phyloP scores from a whole-genome alignment of 2,329 filamentous ascomycete genomes.

The Grosmannia clavigera region DNA sequence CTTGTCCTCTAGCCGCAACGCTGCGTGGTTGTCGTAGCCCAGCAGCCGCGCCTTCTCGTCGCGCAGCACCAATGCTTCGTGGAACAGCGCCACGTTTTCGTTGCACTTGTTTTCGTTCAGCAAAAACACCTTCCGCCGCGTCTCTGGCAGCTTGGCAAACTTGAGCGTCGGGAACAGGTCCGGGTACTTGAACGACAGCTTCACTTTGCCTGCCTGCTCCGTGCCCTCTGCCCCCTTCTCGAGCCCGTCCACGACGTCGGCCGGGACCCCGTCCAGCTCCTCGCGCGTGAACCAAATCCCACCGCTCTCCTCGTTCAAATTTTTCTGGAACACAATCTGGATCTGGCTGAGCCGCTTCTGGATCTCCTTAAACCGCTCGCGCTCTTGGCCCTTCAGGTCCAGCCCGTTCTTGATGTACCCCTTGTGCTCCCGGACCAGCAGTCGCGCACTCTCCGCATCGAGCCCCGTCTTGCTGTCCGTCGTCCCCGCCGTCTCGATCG shows the following conservation, averaged over 20 bases:
- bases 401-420: slow-evolving; percentile 67
- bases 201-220: slow-evolving; percentile 59
- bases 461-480: slow-evolving; percentile 23
- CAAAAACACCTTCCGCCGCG: slow-evolving; percentile 56
- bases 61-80: slow-evolving; percentile 59
- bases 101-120: slow-evolving; percentile 75
- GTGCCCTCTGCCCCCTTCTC: slow-evolving; percentile 52
- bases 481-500: slow-evolving; percentile 17
- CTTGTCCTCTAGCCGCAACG: slow-evolving; percentile 67
- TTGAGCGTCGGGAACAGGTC: slow-evolving; percentile 69
- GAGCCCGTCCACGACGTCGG: slow-evolving; percentile 52
- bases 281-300: slow-evolving; percentile 65
- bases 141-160: slow-evolving; percentile 59
- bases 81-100: slow-evolving; percentile 60
- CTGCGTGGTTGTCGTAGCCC: slow-evolving; percentile 65
- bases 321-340: slow-evolving; percentile 65
- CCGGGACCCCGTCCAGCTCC: slow-evolving; percentile 63
- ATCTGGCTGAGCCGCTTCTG: slow-evolving; percentile 68
- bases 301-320: slow-evolving; percentile 72
- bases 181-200: slow-evolving; percentile 72
- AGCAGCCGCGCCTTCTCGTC: slow-evolving; percentile 68
- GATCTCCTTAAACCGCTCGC: slow-evolving; percentile 76
- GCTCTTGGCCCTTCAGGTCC: slow-evolving; percentile 53
- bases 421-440: slow-evolving; percentile 68
- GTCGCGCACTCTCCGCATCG: slow-evolving; percentile 56